Base-by-base conservation (phyloP, 495 filamentous ascomycete genomes). In the Usnea hakonensis region DNA sequence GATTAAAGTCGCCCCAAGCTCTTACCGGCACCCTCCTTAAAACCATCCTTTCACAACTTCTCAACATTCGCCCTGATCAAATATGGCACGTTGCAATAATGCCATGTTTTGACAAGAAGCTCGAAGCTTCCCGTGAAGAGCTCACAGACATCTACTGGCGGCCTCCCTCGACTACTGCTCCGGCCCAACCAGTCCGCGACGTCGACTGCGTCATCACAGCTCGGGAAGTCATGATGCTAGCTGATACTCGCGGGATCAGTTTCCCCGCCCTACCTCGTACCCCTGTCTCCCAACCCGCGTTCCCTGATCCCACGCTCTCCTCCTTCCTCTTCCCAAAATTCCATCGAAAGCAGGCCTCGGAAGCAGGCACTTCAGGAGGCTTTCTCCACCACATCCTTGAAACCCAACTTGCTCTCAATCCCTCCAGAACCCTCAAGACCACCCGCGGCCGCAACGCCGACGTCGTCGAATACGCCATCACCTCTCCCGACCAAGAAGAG, bases 91-190 rank as follows among this genome's bases (percentile, higher is more conserved):
- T 97, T 44, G 90, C 91, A 6, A 78, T 98, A 38, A 97, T 97
- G 95, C 94, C 94, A 28, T 98, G 94, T 72, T 98, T 98, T 71
- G 94, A 98, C 76, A 98, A 98, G 77, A 98, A 98, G 74, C 83
- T 98, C 17, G 94, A 98, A 74, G 94, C 93, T 10, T 94, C 90
- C 59, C 86, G 94, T 26, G 88, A 89, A 70, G 95, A 98, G 71
- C 81, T 98, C 38, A 98, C 94, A 4, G 87, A 91, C 70, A 73
- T 81, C 0, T 81, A 84, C 28, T 97, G 95, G 94, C 73, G 72
- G 37, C 32, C 52, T 30, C 41, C 57, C n/a, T 59, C 64, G 11
- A 32, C 54, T 16, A 38, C 38, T 21, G 57, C 57, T 10, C 26
- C 55, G 13, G 41, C 61, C 13, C 76, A 77, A 23, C 84, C 87